Percentiles rank a stretch among this genome's conserved stretches.
phyloP scores from a whole-genome alignment of 441 rosid genomes.

The Erysimum cheiri region DNA sequence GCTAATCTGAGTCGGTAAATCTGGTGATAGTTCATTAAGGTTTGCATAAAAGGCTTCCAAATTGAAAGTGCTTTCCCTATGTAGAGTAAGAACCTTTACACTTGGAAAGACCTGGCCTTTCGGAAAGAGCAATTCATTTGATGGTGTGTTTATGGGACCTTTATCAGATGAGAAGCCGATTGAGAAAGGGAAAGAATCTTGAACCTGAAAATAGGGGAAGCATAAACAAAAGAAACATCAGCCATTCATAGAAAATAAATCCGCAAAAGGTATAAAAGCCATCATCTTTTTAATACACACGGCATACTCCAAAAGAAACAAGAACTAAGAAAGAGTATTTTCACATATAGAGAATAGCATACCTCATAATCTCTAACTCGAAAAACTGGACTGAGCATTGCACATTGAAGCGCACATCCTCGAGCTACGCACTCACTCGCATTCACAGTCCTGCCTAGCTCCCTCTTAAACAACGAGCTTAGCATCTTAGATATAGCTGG shows the following conservation, averaged over 20 bases:
- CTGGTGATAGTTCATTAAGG: slow-evolving; percentile 52
- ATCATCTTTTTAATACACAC: background rate
- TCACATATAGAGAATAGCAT: too few relatives aligned
- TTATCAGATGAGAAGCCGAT: slow-evolving; percentile 65
- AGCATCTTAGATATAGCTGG: slow-evolving; percentile 65
- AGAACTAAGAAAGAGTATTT: too few relatives aligned
- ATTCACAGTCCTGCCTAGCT: slow-evolving; percentile 68
- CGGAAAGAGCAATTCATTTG: slow-evolving; percentile 60
- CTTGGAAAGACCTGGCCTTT: slow-evolving; percentile 69
- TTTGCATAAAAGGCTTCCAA: slow-evolving; percentile 65
- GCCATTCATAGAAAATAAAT: slow-evolving; percentile 20
- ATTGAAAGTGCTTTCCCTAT: slow-evolving; percentile 52
- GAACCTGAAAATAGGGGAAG: slow-evolving; percentile 56
- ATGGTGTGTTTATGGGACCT: slow-evolving; percentile 52
- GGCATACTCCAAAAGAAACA: background rate
- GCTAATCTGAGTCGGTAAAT: slow-evolving; percentile 50
- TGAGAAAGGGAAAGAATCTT: slow-evolving; percentile 72
- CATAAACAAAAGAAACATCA: slow-evolving; percentile 28
- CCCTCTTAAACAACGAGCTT: slow-evolving; percentile 56
- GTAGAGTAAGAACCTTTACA: slow-evolving; percentile 62
- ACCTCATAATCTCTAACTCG: slow-evolving; percentile 81
- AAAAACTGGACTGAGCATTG: slow-evolving; percentile 76
- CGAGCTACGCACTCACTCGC: slow-evolving; percentile 79
- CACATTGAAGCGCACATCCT: slow-evolving; percentile 84
- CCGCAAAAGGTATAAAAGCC: background rate